Base-by-base conservation (phyloP, 2,329 filamentous ascomycete species). In the Aaosphaeria pasadenensis region DNA sequence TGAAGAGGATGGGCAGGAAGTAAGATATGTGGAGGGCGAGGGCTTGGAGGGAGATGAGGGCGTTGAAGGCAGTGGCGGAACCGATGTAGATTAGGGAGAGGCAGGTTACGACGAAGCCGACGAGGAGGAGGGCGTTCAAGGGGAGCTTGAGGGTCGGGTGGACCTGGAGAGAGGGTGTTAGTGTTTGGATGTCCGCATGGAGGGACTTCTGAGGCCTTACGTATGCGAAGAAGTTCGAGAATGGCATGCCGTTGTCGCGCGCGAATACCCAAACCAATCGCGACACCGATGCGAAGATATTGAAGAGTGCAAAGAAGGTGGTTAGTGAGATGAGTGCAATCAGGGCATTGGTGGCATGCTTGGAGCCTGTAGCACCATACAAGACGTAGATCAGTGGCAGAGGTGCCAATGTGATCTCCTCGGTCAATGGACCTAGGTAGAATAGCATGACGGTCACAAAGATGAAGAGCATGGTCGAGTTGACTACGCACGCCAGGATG, bases 361-460 rank as follows among this genome's bases (percentile, higher is more conserved):
- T 49, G 9, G 61, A 64, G 17, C 49, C 47, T 2, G 61, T 63
- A 11, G 63, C 63, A 42, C 58, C 51, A 38, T 56, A 58, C 53
- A 81, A 77, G 41, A 78, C 72, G 46, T 79, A 70, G 48, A 82
- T 77, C 50, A 80, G 2, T 74, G 77, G 52, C 24, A 64, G 40
- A 44, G 54, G 17, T 45, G 57, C 41, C 13, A 54, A 30, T 6
- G 59, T 42, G 0, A 62, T 75, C 1, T 66, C 66, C 39, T 77
- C 73, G 2, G 74, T 53, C 11, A 72, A 63, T 24, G 17, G 17
- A 17, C 71, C 72, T 53, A 79, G 73, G 29, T 64, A 68, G 50
- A 74, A 76, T 3, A 76, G 64, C 11, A 77, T 62, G 5, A 69
- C 69, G 5, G 76, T 59, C 49, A 78, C 63, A 28, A 70, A 71